A percentile compares a stretch with the other conserved stretches of the same genome.
Evolutionary conservation across 495 filamentous ascomycete genomes (phyloP).

Genomic region (Daldinia caldariorum): DNA sequence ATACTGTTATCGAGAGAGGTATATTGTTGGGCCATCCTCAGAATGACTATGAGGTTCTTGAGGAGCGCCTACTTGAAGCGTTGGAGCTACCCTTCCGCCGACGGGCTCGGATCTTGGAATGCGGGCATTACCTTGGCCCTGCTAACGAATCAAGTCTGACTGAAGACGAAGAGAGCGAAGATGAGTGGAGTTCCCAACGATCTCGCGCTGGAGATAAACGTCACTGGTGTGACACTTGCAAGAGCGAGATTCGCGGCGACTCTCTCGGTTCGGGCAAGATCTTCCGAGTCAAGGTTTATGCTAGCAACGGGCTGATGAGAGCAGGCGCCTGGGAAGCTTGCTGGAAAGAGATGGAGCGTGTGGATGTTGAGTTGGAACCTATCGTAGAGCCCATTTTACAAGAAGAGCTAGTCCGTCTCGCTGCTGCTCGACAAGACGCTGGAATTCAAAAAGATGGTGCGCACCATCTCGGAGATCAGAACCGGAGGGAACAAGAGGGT

Average conservation of each 20-base stretch:
- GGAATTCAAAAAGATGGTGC: conserved; percentile 47
- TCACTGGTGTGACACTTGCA: conserved; percentile 71
- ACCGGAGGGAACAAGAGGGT: conserved; percentile 42
- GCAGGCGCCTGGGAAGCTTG: conserved; percentile 91
- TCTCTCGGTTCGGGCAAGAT: conserved; percentile 60
- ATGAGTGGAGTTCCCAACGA: conserved; percentile 53
- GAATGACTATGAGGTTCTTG: conserved; percentile 89
- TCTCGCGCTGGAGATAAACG: conserved; percentile 50
- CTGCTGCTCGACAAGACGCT: conserved; percentile 45
- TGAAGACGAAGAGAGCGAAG: conserved; percentile 60
- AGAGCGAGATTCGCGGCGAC: conserved; percentile 60
- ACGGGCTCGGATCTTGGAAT: conserved; percentile 75
- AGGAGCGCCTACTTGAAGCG: conserved; percentile 89
- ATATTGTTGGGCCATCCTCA: conserved; percentile 88
- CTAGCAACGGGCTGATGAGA: conserved; percentile 91
- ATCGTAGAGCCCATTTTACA: conserved; percentile 56
- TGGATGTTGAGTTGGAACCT: conserved; percentile 90
- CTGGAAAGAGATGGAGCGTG: conserved; percentile 97
- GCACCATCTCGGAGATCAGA: too few relatives aligned
- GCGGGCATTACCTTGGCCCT: conserved; percentile 75
- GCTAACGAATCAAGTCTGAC: conserved; percentile 53
- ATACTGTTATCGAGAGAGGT: conserved; percentile 84
- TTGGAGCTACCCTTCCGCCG: conserved; percentile 74
- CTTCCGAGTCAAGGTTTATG: conserved; percentile 90
- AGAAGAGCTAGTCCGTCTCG: conserved; percentile 57